Percentiles rank a stretch among this genome's conserved stretches.
Evolutionary conservation across 2,329 filamentous ascomycete genomes (phyloP).

Genomic region (Calonectria pauciramosa): DNA sequence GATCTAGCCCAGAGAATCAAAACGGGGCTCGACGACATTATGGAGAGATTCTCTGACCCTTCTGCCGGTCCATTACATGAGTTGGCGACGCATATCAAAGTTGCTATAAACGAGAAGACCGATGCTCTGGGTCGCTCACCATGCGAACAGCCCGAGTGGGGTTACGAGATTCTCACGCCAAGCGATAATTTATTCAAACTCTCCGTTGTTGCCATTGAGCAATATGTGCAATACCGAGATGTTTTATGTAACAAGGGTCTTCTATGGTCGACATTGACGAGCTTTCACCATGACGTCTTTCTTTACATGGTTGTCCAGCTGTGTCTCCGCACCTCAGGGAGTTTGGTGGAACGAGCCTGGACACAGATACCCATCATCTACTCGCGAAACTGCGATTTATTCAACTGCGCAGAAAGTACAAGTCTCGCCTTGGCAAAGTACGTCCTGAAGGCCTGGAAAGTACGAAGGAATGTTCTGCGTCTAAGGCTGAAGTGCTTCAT

Average conservation of each 20-base stretch:
- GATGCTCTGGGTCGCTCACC: background rate
- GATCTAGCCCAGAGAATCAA: background rate
- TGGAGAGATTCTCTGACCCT: constrained; percentile 12
- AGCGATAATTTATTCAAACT: constrained; percentile 28
- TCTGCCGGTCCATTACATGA: constrained; percentile 8
- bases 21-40: background rate
- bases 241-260: background rate
- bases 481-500: background rate
- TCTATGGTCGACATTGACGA: constrained; percentile 11
- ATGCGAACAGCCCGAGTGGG: constrained; percentile 20
- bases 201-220: constrained; percentile 12
- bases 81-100: background rate
- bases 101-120: background rate
- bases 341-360: constrained; percentile 18
- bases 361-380: background rate
- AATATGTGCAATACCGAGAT: background rate
- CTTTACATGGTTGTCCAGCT: constrained; percentile 16
- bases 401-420: background rate
- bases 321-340: constrained; percentile 12
- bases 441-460: constrained; percentile 10
- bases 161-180: constrained; percentile 17
- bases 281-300: constrained; percentile 17
- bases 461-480: background rate
- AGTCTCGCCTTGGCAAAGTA: constrained; percentile 2
- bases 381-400: background rate